Conservation (phyloP, 306 rosid species). For the Begonia masoniana region DNA sequence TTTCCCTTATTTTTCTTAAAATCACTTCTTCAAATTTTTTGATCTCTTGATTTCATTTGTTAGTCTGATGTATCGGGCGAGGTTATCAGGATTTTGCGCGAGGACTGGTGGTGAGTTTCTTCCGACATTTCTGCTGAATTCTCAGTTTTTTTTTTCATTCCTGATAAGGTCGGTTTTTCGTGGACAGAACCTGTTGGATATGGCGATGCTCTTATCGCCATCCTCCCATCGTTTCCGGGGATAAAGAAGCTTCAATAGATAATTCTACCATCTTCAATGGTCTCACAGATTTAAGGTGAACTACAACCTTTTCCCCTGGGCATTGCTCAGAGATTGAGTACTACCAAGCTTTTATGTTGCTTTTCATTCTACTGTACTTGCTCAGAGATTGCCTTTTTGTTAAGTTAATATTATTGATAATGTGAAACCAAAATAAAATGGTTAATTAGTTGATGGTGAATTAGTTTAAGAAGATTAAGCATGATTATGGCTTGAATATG, state of each 20-base stretch:
- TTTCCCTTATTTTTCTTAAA: conserved; percentile 2
- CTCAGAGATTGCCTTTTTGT: no score
- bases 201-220: conserved; percentile 64
- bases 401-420: no score
- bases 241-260: conserved; percentile 70
- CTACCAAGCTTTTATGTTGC: no score
- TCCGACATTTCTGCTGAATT: neutral
- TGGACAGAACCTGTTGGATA: conserved; percentile 81
- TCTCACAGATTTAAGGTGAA: no score
- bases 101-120: conserved; percentile 73
- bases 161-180: neutral
- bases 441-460: no score
- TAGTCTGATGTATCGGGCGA: conserved; percentile 83
- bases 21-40: neutral
- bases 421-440: no score
- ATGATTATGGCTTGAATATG: no score
- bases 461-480: no score
- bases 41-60: conserved; percentile 2
- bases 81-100: conserved; percentile 59
- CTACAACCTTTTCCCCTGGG: no score
- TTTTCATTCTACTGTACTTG: no score
- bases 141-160: no score
- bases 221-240: conserved; percentile 89
- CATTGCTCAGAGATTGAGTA: no score
- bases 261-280: neutral